Evolutionary conservation across 2,329 filamentous ascomycete genomes (phyloP).

Genomic region (Aspergillus hiratsukae): DNA sequence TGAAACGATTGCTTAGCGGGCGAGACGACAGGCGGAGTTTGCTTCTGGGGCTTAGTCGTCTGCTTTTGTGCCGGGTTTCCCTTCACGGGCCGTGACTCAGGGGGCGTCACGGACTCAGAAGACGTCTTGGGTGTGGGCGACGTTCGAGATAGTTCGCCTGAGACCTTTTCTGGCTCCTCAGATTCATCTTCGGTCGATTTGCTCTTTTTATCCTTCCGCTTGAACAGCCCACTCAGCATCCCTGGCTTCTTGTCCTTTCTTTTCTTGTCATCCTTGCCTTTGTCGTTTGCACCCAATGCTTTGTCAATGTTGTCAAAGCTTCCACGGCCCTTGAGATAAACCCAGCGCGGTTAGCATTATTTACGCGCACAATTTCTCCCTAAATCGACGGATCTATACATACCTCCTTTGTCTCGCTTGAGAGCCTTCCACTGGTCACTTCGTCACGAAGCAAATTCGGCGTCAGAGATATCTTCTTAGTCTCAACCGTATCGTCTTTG

Average conservation of each 20-base stretch:
- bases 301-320: constrained; percentile 77
- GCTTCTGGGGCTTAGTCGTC: constrained; percentile 68
- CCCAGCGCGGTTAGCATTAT: constrained; percentile 6
- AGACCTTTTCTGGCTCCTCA: constrained; percentile 56
- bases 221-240: constrained; percentile 67
- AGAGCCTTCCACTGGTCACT: constrained; percentile 28
- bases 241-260: constrained; percentile 67
- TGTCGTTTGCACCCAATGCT: constrained; percentile 58
- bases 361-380: background rate
- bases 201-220: constrained; percentile 59
- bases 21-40: constrained; percentile 45
- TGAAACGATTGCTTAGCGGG: constrained; percentile 40
- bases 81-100: constrained; percentile 32
- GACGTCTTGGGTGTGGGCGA: constrained; percentile 44
- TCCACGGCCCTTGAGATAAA: constrained; percentile 50
- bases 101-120: constrained; percentile 36
- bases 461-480: constrained; percentile 94
- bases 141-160: constrained; percentile 52
- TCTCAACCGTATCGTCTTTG: constrained; percentile 91
- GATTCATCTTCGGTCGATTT: constrained; percentile 44
- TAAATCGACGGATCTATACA: background rate
- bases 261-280: constrained; percentile 68
- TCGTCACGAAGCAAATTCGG: constrained; percentile 89
- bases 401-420: constrained; percentile 39
- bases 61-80: constrained; percentile 49